Base-by-base conservation (phyloP, 1,284 basidiomycete species). In the Ceratobasidium sp. region DNA sequence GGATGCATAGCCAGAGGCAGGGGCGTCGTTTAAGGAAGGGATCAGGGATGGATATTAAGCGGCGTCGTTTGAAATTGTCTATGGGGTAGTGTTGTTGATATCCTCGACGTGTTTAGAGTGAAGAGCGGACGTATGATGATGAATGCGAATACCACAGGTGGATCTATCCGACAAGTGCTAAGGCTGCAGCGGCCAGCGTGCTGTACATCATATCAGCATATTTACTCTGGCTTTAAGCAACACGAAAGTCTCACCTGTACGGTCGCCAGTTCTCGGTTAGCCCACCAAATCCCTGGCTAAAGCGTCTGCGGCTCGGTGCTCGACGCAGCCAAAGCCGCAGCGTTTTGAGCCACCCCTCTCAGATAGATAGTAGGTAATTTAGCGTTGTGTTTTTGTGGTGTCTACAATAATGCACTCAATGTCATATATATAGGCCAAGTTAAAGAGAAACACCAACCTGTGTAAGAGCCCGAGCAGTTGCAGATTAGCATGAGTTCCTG, bases 281-380 rank as follows among this genome's bases (percentile, higher is more conserved):
- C 80, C 77, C 82, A 84, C 17, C 73, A 81, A 71, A 87, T 81
- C 0, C 83, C 82, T 9, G 79, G 77, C 10, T 83, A 78, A 59
- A 89, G 81, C 1, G 87, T 88, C 42, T 82, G 79, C 0, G 88
- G 88, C 0, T 88, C 87, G 86, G 0, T 86, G 86, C 0, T 84
- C 23, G 87, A 83, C 42, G 85, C 80, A 38, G 82, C 79, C 13
- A 88, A 82, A 0, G 88, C 87, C 0, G 88, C 87, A 3, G 83
- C 80, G 78, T 88, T 89, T 10, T 83, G 84, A 6, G 82, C 64
- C 17, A 79, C 71, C 46, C 80, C 78, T 3, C 81, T 80, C 0
- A 82, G 80, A 54, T 83, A 82, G 70, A 84, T 82, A 2, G 84
- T 83, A 3, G 81, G 81, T 7, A 78, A 79, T 9, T 82, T 83